These are phyloP conservation scores for Phytophthora litchii DNA, from an alignment of 352 stramenopile species.

Conservation along the genomic window DNA sequence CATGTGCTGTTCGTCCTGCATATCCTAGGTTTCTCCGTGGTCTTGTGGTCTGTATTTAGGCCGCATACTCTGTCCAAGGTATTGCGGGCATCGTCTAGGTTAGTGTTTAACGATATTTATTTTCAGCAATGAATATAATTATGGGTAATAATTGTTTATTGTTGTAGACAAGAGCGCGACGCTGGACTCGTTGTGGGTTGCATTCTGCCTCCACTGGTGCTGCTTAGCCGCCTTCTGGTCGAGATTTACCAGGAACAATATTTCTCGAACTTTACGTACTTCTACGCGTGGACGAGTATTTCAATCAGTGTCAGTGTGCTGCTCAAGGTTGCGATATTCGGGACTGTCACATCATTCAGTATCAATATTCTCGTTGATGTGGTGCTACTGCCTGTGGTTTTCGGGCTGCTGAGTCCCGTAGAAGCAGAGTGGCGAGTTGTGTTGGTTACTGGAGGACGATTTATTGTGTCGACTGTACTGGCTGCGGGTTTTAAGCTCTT, in stretches of 20 bases:
- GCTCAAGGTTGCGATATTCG: conserved; percentile 50
- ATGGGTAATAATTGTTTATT: conserved; percentile 2
- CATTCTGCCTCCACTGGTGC: conserved; percentile 57
- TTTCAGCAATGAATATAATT: conserved; percentile 4
- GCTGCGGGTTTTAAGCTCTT: conserved; percentile 48
- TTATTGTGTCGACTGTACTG: conserved; percentile 43
- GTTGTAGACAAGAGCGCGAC: conserved; percentile 57
- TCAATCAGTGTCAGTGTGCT: conserved; percentile 53
- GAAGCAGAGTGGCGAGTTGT: conserved; percentile 42
- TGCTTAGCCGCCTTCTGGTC: conserved; percentile 60
- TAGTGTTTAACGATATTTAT: neutral
- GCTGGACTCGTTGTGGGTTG: conserved; percentile 63
- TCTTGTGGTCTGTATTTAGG: conserved; percentile 35
- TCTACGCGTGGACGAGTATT: conserved; percentile 64
- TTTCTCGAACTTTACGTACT: conserved; percentile 47
- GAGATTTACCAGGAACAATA: conserved; percentile 32
- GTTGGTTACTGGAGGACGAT: conserved; percentile 41
- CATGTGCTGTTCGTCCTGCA: conserved; percentile 37
- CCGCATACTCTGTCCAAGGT: conserved; percentile 19
- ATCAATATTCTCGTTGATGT: conserved; percentile 49
- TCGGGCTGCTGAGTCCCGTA: conserved; percentile 32
- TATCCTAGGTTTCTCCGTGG: conserved; percentile 29
- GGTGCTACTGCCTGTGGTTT: conserved; percentile 39
- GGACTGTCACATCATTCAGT: conserved; percentile 39
- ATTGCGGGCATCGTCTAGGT: conserved; percentile 34